Conservation (phyloP, 345 rosid species). For the Garcia nutans region DNA sequence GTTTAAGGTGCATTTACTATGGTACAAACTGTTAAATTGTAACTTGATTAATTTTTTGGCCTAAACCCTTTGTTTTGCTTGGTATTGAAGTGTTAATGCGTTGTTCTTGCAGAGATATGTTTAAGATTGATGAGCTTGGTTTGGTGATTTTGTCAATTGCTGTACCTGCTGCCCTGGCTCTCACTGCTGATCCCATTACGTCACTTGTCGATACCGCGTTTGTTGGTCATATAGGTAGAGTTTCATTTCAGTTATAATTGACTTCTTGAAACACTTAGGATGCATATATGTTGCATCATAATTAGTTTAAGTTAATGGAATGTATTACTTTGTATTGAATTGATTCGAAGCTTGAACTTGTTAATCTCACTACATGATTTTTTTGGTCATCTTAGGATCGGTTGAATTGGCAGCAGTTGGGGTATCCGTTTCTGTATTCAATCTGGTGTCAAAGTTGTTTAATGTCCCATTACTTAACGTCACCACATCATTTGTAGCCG, state of each 20-base stretch:
- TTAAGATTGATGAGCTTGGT: constrained; percentile 58
- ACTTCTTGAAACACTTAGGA: neutral
- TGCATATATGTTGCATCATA: neutral
- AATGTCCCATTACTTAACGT: constrained; percentile 86
- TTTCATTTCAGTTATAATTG: neutral
- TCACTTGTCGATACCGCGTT: constrained; percentile 84
- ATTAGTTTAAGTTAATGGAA: neutral
- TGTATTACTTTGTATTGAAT: neutral
- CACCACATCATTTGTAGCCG: constrained; percentile 92
- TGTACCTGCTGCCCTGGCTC: constrained; percentile 86
- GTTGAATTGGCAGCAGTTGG: constrained; percentile 92
- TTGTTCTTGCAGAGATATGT: constrained; percentile 28
- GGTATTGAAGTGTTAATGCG: neutral
- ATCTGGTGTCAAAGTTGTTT: constrained; percentile 80
- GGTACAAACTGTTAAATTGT: neutral
- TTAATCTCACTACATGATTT: neutral
- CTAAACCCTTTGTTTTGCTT: neutral
- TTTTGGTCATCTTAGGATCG: constrained; percentile 47
- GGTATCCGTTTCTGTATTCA: constrained; percentile 75
- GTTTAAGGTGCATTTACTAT: constrained; percentile 29
- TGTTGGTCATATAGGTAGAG: constrained; percentile 81
- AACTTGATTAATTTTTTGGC: neutral
- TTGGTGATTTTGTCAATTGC: constrained; percentile 79
- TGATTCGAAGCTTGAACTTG: neutral
- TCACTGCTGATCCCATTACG: constrained; percentile 86